Base-by-base conservation (phyloP, 257 asterid species). In the Primulina huaijiensis region DNA sequence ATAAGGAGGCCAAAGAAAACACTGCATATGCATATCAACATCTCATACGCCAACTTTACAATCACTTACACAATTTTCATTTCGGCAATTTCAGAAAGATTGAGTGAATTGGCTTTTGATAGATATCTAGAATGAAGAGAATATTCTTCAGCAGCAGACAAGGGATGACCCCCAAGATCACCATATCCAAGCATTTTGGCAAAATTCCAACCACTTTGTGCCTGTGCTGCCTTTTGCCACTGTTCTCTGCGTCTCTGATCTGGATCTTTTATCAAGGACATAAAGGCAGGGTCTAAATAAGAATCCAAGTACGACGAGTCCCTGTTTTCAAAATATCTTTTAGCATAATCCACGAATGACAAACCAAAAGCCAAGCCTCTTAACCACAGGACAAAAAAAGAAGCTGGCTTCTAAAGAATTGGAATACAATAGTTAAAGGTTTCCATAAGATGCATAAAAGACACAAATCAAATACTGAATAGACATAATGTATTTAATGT, bases 51-150 rank as follows among this genome's bases (percentile, higher is more conserved):
- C 73, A 75, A 71, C 64, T 65, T 19, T 14, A 52, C 17, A 69
- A 63, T 69, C 68, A 62, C 98, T 86, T 87, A 90, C 99, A 90
- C 86, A 55, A 90, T 93, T 82, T 86, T 93, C 99, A 90, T 90
- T 76, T 90, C 99, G 20, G 92, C 96, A 57, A 93, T 87, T 62
- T 90, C 96, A 35, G 96, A 93, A 70, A 90, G 96, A 82, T 85
- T 87, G 43, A 83, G 82, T 60, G 97, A 87, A 82, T 86, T 93
- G 55, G 99, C 99, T 87, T 89, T 93, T 65, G 97, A 84, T 64
- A 90, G 95, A 83, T 90, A 93, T 89, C 96, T 81, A 43, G 99
- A 89, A 78, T 93, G 99, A 72, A 90, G 90, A 0, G 99, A 90
- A 77, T 89, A 93, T 76, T 93, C 97, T 80, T 93, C 97, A 29